Evolutionary conservation across 768 basidiomycete species (phyloP).

Genomic region (Lactarius trivialis): DNA sequence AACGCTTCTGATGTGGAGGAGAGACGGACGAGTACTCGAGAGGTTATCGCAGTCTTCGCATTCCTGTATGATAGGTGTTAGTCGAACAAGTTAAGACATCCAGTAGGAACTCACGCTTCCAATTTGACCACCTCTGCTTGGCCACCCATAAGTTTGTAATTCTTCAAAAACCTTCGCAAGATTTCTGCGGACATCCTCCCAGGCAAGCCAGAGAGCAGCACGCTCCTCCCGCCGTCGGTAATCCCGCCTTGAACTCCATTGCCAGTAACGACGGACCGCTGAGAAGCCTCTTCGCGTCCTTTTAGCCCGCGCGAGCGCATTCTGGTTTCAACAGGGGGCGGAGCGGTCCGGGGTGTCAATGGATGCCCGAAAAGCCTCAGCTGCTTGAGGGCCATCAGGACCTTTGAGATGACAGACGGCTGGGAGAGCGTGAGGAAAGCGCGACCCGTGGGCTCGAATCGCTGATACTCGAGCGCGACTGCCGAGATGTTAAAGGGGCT

Average conservation of each 20-base stretch:
- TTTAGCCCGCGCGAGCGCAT: conserved; percentile 34
- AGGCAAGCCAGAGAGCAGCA: conserved; percentile 58
- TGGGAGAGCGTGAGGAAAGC: conserved; percentile 52
- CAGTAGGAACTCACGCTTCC: conserved; percentile 38
- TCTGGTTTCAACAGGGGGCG: conserved; percentile 20
- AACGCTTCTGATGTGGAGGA: conserved; percentile 59
- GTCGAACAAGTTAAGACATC: conserved; percentile 1
- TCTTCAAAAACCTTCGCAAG: conserved; percentile 38
- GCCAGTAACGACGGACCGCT: conserved; percentile 32
- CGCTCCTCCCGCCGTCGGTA: conserved; percentile 42
- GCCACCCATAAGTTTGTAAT: conserved; percentile 41
- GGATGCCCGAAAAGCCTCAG: conserved; percentile 42
- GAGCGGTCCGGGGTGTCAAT: conserved; percentile 33
- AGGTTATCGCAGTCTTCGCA: conserved; percentile 35
- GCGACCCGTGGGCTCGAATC: conserved; percentile 51
- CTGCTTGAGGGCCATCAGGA: conserved; percentile 38
- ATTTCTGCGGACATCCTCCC: conserved; percentile 34
- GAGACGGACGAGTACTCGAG: conserved; percentile 52
- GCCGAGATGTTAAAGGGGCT: not conserved
- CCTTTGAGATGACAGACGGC: conserved; percentile 38
- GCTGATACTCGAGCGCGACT: conserved; percentile 57
- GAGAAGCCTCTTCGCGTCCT: conserved; percentile 36
- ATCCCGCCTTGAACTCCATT: conserved; percentile 50
- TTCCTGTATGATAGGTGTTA: not conserved
- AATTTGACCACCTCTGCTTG: conserved; percentile 44